These are phyloP conservation scores for Backusella liffmaniae DNA, from an alignment of 192 early-diverging fungal genomes.

Conservation along the genomic window DNA sequence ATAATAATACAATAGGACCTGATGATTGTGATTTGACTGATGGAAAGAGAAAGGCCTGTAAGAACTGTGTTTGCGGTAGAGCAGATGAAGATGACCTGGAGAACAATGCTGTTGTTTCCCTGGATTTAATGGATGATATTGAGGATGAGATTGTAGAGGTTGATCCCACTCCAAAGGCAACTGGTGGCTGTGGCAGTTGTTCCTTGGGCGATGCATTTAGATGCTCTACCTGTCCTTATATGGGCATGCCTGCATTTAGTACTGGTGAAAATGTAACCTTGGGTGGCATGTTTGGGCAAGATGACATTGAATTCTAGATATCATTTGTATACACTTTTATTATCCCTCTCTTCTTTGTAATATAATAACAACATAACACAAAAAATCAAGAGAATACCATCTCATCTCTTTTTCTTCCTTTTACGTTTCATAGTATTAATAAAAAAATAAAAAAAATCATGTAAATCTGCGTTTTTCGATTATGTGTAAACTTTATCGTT, in stretches of 20 bases:
- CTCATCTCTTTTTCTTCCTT: not conserved
- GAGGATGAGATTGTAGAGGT: conserved; percentile 35
- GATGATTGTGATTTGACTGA: conserved; percentile 69
- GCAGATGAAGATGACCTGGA: conserved; percentile 78
- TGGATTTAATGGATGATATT: conserved; percentile 31
- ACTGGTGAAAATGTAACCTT: conserved; percentile 92
- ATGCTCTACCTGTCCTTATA: conserved; percentile 92
- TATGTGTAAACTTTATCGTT: too few relatives aligned
- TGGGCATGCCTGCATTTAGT: conserved; percentile 96
- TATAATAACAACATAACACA: not conserved
- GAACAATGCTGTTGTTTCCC: conserved; percentile 45
- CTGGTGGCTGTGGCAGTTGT: conserved; percentile 67
- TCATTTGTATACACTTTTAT: not conserved
- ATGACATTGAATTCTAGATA: conserved; percentile 35
- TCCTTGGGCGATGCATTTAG: conserved; percentile 97
- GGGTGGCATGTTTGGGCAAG: conserved; percentile 57
- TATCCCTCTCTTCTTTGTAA: not conserved
- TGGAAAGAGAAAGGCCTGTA: conserved; percentile 90
- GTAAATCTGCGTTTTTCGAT: not conserved
- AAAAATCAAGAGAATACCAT: not conserved
- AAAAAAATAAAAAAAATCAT: not conserved
- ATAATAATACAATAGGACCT: conserved; percentile 37
- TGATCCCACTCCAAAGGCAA: conserved; percentile 49
- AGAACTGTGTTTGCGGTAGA: conserved; percentile 94
- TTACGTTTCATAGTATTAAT: not conserved